Base-by-base conservation (phyloP, 306 rosid species). In the Argentina anserina region DNA sequence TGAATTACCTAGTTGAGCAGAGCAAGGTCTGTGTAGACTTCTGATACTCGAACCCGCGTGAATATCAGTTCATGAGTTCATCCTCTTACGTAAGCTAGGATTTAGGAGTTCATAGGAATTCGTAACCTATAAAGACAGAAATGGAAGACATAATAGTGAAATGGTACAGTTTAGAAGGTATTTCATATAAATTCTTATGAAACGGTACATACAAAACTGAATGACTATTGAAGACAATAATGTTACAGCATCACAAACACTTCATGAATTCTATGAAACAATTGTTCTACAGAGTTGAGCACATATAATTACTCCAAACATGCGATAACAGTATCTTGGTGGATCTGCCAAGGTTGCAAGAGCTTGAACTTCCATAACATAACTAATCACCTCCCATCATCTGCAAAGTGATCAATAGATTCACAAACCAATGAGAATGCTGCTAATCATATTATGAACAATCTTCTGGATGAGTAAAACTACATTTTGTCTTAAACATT, bases 381-480 rank as follows among this genome's bases (percentile, higher is more conserved):
- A 20, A 74, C 76, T 75, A 88, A 60, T 73, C 84, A 62, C 80
- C 85, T 39, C 97, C 97, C 95, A 89, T 87, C 97, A 91, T 31
- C 97, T 91, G 95, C 89, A 82, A 18, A 23, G 65, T 31, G 34
- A 60, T 59, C 64, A 59, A 56, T 21, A 75, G 74, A 74, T 71
- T 56, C 75, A 42, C 20, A 40, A 6, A 26, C 58, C 62, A 43
- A 26, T 23, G 34, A 68, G 58, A 63, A 50, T 2, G 72, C 43
- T 26, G 72, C 56, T 4, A 0, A 56, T 39, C 28, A 71, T 10
- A 8, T 39, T 56, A 53, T 56, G 13, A 17, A 56, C 37, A 36
- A 20, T 71, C 18, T 71, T 49, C 3, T 14, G 25, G 21, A 11
- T 71, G 58, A 50, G 26, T 50, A 50, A 50, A 6, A 18, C 23